These are phyloP conservation scores for Naganishia onofrii DNA, from an alignment of 768 basidiomycete genomes.

Conservation along the genomic window DNA sequence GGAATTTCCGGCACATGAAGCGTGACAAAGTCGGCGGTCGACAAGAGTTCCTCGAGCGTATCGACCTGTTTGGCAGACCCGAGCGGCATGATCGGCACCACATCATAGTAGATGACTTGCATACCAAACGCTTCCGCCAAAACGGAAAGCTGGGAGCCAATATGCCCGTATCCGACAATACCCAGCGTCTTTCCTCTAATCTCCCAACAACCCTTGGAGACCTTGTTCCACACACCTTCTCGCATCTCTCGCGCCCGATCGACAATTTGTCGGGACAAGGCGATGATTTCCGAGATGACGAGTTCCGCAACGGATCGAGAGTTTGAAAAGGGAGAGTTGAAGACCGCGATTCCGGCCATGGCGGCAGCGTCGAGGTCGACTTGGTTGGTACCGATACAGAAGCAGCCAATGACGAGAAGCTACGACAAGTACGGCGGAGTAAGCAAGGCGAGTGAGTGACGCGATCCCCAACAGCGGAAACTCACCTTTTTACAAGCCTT, in stretches of 20 bases:
- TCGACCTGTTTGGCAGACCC: conserved; percentile 90
- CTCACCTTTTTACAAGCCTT: conserved; percentile 79
- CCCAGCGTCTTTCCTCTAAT: conserved; percentile 95
- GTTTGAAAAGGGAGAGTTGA: conserved; percentile 94
- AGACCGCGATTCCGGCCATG: conserved; percentile 88
- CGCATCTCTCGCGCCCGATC: conserved; percentile 85
- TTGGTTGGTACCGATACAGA: conserved; percentile 99
- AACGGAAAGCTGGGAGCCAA: conserved; percentile 93
- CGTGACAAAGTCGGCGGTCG: conserved; percentile 84
- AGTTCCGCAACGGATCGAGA: conserved; percentile 98
- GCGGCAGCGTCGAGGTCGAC: conserved; percentile 81
- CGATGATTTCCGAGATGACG: conserved; percentile 88
- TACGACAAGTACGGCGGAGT: conserved; percentile 48
- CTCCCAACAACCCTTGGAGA: conserved; percentile 98
- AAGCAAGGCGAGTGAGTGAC: neutral
- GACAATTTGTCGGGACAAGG: conserved; percentile 87
- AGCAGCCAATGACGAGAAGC: conserved; percentile 95
- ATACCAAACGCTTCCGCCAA: conserved; percentile 95
- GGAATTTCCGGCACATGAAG: conserved; percentile 94
- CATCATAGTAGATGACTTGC: conserved; percentile 90
- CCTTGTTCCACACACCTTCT: conserved; percentile 94
- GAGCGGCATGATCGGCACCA: conserved; percentile 94
- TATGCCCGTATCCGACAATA: conserved; percentile 97
- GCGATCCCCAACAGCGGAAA: neutral
- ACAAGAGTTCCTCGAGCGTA: conserved; percentile 68